Evolutionary conservation across 208 protist species (phyloP).

Genomic region (Acanthamoeba castellanii): DNA sequence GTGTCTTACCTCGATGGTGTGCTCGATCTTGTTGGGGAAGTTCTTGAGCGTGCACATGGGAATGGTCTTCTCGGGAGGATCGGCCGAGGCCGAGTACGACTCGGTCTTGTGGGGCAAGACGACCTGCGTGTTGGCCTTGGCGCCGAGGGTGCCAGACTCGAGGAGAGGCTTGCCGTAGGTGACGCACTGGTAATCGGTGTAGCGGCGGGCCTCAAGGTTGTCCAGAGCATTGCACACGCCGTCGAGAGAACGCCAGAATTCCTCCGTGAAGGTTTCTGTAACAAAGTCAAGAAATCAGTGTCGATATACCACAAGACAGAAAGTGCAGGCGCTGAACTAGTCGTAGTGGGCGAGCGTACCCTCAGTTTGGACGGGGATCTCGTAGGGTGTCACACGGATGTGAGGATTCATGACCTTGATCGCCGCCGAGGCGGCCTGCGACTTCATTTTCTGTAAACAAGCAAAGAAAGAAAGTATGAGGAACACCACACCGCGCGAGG

Average conservation of each 20-base stretch:
- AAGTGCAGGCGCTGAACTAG: too few species aligned
- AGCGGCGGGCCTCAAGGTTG: slow-evolving; percentile 97
- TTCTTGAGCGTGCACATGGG: slow-evolving; percentile 99
- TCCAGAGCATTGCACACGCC: slow-evolving; percentile 99
- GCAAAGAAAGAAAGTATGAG: slow-evolving; percentile 98
- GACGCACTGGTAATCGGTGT: slow-evolving; percentile 97
- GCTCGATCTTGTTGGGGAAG: slow-evolving; percentile 99
- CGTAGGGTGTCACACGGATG: slow-evolving; percentile 87
- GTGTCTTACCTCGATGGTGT: slow-evolving; percentile 97
- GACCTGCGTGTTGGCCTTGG: slow-evolving; percentile 98
- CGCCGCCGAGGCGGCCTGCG: slow-evolving; percentile 93
- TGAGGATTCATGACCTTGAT: slow-evolving; percentile 96
- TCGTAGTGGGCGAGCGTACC: slow-evolving; percentile 72
- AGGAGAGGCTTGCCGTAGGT: slow-evolving; percentile 97
- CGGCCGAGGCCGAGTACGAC: slow-evolving; percentile 97
- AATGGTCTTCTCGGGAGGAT: slow-evolving; percentile 98
- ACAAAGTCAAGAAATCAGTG: too few species aligned
- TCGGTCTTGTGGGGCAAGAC: slow-evolving; percentile 98
- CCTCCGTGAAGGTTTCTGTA: slow-evolving; percentile 93
- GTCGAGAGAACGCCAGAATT: slow-evolving; percentile 96
- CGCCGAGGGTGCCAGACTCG: slow-evolving; percentile 97
- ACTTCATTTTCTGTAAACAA: slow-evolving; percentile 92
- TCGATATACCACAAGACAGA: too few species aligned
- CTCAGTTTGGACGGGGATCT: slow-evolving; percentile 96
- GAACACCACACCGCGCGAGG: not conserved